Evolutionary conservation across 2,329 filamentous ascomycete species (phyloP).

Genomic region (Mycosphaerelloides madeirae): DNA sequence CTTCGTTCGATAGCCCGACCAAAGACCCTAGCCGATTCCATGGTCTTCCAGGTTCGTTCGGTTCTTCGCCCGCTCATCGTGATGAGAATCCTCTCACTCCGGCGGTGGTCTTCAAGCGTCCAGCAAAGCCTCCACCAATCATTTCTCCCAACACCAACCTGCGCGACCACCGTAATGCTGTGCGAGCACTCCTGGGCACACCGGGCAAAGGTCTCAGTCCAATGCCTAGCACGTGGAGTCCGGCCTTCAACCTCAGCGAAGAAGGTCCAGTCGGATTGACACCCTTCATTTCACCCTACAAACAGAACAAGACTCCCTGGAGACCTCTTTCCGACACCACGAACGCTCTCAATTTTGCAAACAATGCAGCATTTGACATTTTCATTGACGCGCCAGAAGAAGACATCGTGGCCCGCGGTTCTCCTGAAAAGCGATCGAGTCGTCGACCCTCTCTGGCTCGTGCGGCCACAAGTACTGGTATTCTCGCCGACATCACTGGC

Average conservation of each 20-base stretch:
- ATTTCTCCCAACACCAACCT: conserved; percentile 92
- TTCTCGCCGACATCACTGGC: conserved; percentile 58
- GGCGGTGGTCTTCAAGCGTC: conserved; percentile 71
- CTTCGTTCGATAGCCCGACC: conserved; percentile 86
- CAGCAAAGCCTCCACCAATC: conserved; percentile 62
- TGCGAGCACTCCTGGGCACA: conserved; percentile 75
- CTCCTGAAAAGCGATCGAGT: conserved; percentile 61
- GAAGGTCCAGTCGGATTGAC: conserved; percentile 52
- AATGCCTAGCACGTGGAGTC: conserved; percentile 57
- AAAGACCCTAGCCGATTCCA: conserved; percentile 53
- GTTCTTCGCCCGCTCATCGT: conserved; percentile 36
- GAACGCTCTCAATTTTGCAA: conserved; percentile 23
- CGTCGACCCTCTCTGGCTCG: conserved; percentile 60
- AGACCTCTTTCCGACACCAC: conserved; percentile 24
- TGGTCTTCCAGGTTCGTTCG: conserved; percentile 36
- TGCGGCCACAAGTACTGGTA: conserved; percentile 56
- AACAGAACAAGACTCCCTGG: conserved; percentile 33
- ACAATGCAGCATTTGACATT: conserved; percentile 52
- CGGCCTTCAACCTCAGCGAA: conserved; percentile 62
- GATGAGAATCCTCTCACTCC: conserved; percentile 66
- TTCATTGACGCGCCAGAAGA: conserved; percentile 43
- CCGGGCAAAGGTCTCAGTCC: conserved; percentile 57
- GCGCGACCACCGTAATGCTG: conserved; percentile 77
- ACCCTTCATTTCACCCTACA: conserved; percentile 33
- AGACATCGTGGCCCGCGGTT: conserved; percentile 51